These are phyloP conservation scores for Russula earlei DNA, from an alignment of 768 basidiomycete genomes.

Conservation along the genomic window DNA sequence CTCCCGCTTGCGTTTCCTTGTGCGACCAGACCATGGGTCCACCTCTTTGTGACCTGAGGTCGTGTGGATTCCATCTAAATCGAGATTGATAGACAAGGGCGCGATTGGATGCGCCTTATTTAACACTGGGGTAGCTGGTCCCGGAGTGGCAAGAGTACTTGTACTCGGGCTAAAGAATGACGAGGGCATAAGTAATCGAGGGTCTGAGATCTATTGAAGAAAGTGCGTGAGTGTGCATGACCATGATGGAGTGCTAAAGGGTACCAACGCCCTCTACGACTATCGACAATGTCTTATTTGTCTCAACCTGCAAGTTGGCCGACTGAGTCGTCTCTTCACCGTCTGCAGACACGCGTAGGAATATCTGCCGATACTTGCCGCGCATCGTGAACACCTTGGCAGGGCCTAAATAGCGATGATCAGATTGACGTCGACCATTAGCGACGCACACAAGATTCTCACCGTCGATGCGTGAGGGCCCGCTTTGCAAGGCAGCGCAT, in stretches of 20 bases:
- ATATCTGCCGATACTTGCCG: slow-evolving; percentile 15
- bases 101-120: slow-evolving; percentile 6
- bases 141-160: background rate
- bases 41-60: background rate
- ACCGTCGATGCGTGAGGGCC: slow-evolving; percentile 67
- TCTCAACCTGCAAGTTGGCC: slow-evolving; percentile 9
- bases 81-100: slow-evolving; percentile 1
- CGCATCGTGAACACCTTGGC: slow-evolving; percentile 18
- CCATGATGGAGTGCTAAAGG: background rate
- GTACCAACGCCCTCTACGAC: slow-evolving; percentile 14
- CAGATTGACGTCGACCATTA: background rate
- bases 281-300: slow-evolving; percentile 9
- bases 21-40: background rate
- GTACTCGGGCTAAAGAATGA: background rate
- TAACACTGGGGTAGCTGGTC: background rate
- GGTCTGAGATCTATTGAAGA: background rate
- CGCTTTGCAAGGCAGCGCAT: slow-evolving; percentile 45
- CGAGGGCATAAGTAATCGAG: background rate
- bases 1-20: slow-evolving; percentile 11
- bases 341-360: slow-evolving; percentile 12
- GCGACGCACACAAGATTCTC: background rate
- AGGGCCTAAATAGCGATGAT: slow-evolving; percentile 3
- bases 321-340: slow-evolving; percentile 15
- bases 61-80: background rate
- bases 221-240: background rate